Conservation (phyloP, 2,329 filamentous ascomycete species). For the Pseudogymnoascus sp. region DNA sequence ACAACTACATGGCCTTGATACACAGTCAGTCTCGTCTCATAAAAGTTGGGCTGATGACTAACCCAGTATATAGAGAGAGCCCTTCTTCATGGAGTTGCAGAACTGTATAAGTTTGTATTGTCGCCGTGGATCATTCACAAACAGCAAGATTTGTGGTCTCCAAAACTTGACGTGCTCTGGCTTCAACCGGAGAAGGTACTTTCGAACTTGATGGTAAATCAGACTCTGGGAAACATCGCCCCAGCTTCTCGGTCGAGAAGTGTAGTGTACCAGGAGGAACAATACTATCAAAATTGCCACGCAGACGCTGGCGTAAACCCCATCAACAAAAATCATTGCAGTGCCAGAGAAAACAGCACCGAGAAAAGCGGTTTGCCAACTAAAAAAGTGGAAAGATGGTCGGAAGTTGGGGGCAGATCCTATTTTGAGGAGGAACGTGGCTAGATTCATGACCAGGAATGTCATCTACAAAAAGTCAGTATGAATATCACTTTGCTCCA, state of each 20-base stretch:
- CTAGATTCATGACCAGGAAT: slow-evolving; percentile 80
- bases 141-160: slow-evolving; percentile 78
- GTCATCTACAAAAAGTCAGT: slow-evolving; percentile 54
- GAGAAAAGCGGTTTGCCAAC: slow-evolving; percentile 69
- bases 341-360: slow-evolving; percentile 69
- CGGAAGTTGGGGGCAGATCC: slow-evolving; percentile 84
- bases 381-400: slow-evolving; percentile 84
- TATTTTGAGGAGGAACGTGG: slow-evolving; percentile 79
- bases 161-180: slow-evolving; percentile 93
- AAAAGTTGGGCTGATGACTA: background rate
- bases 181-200: slow-evolving; percentile 74
- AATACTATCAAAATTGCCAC: slow-evolving; percentile 67
- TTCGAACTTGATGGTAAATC: slow-evolving; percentile 82
- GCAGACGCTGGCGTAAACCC: slow-evolving; percentile 68
- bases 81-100: slow-evolving; percentile 87
- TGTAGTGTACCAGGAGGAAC: slow-evolving; percentile 79
- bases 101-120: slow-evolving; percentile 83
- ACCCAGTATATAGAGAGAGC: slow-evolving; percentile 54
- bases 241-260: slow-evolving; percentile 79
- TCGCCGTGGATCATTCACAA: slow-evolving; percentile 74
- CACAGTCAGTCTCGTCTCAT: background rate
- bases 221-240: slow-evolving; percentile 84
- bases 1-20: slow-evolving; percentile 85
- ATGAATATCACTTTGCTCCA: background rate
- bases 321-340: slow-evolving; percentile 88